Percentiles rank a stretch among this genome's conserved stretches.
phyloP scores from a whole-genome alignment of 129 eudicot genomes.

The Flaveria trinervia region DNA sequence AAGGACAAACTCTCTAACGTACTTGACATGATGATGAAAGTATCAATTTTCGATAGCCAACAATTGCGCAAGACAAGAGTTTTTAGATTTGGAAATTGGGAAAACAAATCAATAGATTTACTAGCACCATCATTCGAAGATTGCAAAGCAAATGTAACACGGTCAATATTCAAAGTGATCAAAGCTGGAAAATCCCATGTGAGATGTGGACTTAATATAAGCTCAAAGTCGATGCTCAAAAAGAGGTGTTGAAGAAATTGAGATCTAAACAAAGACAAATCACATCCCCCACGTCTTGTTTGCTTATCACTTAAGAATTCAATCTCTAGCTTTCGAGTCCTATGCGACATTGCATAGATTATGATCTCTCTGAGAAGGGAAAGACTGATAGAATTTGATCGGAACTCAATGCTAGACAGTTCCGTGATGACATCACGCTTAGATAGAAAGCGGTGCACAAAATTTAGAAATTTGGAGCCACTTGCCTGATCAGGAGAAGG shows the following conservation, averaged over 20 bases:
- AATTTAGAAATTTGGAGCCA: slow-evolving; percentile 17
- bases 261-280: slow-evolving; percentile 11
- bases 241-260: not conserved
- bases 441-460: slow-evolving; percentile 23
- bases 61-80: no score
- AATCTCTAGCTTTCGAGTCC: not conserved
- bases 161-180: not conserved
- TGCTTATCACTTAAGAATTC: not conserved
- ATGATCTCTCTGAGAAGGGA: not conserved
- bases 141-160: not conserved
- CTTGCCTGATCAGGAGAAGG: not conserved
- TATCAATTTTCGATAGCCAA: no score
- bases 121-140: not conserved
- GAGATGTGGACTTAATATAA: not conserved
- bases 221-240: not conserved
- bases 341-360: slow-evolving; percentile 4
- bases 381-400: not conserved
- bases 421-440: not conserved
- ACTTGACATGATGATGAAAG: no score
- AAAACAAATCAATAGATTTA: no score
- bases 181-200: not conserved
- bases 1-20: no score
- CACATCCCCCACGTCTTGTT: not conserved
- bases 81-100: no score
- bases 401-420: not conserved